Evolutionary conservation across 148 eudicot genomes (phyloP).

Genomic region (Camellia japonica): DNA sequence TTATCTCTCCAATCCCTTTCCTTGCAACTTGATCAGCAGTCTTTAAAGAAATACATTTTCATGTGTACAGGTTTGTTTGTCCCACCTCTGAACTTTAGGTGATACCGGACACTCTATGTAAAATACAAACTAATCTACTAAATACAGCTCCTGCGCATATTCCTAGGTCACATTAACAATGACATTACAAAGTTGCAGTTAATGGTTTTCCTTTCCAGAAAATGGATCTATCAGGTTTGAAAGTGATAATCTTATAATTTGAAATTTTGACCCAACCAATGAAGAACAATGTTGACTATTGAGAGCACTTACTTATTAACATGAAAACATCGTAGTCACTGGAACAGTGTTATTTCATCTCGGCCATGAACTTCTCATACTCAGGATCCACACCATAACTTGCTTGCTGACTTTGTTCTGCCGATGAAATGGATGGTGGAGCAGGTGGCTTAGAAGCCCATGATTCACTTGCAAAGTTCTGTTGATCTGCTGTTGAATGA

Average conservation of each 20-base stretch:
- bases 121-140: neutral
- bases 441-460: constrained; percentile 77
- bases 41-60: neutral
- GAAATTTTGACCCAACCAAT: neutral
- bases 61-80: neutral
- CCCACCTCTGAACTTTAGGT: neutral
- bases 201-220: neutral
- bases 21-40: neutral
- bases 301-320: constrained; percentile 27
- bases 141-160: neutral
- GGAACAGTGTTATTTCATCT: constrained; percentile 52
- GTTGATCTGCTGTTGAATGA: constrained; percentile 41
- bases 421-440: constrained; percentile 47
- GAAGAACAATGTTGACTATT: neutral
- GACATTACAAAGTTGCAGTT: neutral
- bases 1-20: neutral
- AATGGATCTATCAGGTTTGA: neutral
- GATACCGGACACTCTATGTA: neutral
- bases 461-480: constrained; percentile 59
- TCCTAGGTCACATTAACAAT: neutral
- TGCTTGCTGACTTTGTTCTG: constrained; percentile 48
- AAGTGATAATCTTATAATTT: neutral
- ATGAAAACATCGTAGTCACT: neutral
- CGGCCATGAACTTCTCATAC: constrained; percentile 93
- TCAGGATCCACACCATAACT: constrained; percentile 47